Evolutionary conservation across 345 rosid genomes (phyloP).

Genomic region (Psidium friedrichsthalianum): DNA sequence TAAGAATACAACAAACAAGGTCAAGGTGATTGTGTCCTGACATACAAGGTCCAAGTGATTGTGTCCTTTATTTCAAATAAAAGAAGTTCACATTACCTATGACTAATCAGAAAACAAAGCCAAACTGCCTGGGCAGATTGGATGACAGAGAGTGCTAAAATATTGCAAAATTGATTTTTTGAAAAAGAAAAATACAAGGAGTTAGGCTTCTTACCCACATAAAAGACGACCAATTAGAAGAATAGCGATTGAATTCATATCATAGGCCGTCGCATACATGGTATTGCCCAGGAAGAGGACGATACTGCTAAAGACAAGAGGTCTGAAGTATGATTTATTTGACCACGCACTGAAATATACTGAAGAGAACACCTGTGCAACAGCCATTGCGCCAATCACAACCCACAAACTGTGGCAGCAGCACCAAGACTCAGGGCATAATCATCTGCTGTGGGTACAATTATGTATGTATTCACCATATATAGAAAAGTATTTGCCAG

Average conservation of each 20-base stretch:
- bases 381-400: conserved; percentile 98
- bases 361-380: conserved; percentile 93
- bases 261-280: conserved; percentile 92
- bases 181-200: neutral
- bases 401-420: conserved; percentile 97
- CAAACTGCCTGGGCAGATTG: neutral
- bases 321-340: conserved; percentile 86
- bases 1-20: neutral
- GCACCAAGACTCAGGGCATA: conserved; percentile 91
- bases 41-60: neutral
- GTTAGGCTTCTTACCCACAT: conserved; percentile 66
- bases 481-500: conserved; percentile 83
- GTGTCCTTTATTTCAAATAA: neutral
- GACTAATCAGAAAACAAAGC: neutral
- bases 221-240: conserved; percentile 85
- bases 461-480: conserved; percentile 91
- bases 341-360: conserved; percentile 99
- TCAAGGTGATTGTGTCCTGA: neutral
- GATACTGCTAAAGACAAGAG: conserved; percentile 92
- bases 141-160: neutral
- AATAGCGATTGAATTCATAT: conserved; percentile 56
- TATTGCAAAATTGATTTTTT: neutral
- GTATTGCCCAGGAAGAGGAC: conserved; percentile 70
- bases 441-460: conserved; percentile 95
- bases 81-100: neutral